phyloP scores from a whole-genome alignment of 1,139 yeast species.

The Kodamaea sp. region DNA sequence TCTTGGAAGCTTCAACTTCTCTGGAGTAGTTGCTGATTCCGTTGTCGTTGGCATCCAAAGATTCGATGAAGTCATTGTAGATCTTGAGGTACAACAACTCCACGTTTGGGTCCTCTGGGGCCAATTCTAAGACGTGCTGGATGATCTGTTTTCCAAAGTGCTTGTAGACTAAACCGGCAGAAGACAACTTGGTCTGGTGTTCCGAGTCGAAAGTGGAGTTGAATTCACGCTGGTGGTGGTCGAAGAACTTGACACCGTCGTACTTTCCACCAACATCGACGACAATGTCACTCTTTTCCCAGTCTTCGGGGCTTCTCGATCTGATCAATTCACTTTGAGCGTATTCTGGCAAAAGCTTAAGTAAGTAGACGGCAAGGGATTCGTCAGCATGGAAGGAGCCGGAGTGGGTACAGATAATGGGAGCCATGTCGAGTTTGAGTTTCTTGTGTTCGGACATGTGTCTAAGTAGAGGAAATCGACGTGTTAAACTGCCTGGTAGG shows the following conservation, averaged over 20 bases:
- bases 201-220: conserved; percentile 36
- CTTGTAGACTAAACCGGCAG: conserved; percentile 92
- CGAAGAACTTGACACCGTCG: conserved; percentile 84
- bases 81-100: conserved; percentile 70
- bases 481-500: too few species aligned
- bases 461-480: too few species aligned
- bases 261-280: conserved; percentile 96
- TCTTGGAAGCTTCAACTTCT: conserved; percentile 42
- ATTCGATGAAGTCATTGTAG: conserved; percentile 79
- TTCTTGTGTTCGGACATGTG: conserved; percentile 19
- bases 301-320: conserved; percentile 77
- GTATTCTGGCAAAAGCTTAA: conserved; percentile 70
- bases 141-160: conserved; percentile 89
- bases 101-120: conserved; percentile 40
- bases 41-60: conserved; percentile 94
- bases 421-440: conserved; percentile 21
- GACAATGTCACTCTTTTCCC: conserved; percentile 89
- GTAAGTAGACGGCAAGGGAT: conserved; percentile 90
- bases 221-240: conserved; percentile 86
- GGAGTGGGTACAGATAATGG: conserved; percentile 83
- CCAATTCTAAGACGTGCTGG: conserved; percentile 36
- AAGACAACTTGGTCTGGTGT: conserved; percentile 72
- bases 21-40: conserved; percentile 77
- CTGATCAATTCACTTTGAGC: conserved; percentile 69
- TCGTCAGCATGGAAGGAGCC: conserved; percentile 98